These are phyloP conservation scores for Penicilliopsis zonata DNA, from an alignment of 495 filamentous ascomycete genomes.

Conservation along the genomic window DNA sequence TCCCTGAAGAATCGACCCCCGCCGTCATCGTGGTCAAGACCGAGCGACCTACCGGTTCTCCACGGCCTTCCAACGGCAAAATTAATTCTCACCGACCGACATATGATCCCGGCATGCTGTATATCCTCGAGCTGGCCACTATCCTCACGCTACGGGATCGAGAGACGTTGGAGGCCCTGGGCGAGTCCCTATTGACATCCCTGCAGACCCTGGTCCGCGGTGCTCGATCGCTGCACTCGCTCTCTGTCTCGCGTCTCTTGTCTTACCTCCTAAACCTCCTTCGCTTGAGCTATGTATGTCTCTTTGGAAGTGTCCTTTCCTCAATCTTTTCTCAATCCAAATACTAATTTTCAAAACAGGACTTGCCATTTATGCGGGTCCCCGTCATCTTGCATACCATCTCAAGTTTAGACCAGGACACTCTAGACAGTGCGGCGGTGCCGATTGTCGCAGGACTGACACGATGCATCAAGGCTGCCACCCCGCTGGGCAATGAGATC, in stretches of 20 bases:
- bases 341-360: slow-evolving; percentile 38
- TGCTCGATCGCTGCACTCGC: slow-evolving; percentile 61
- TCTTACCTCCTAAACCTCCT: slow-evolving; percentile 80
- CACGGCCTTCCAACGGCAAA: slow-evolving; percentile 29
- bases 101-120: slow-evolving; percentile 85
- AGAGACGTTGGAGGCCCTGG: slow-evolving; percentile 55
- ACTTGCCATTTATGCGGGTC: slow-evolving; percentile 80
- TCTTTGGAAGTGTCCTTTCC: not conserved
- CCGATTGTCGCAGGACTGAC: slow-evolving; percentile 68
- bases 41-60: slow-evolving; percentile 49
- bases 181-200: slow-evolving; percentile 65
- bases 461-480: slow-evolving; percentile 63
- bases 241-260: slow-evolving; percentile 68
- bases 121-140: slow-evolving; percentile 80
- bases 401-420: slow-evolving; percentile 69
- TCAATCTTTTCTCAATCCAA: not conserved
- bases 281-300: slow-evolving; percentile 72
- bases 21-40: slow-evolving; percentile 80
- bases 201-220: slow-evolving; percentile 74
- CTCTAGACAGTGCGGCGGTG: slow-evolving; percentile 61
- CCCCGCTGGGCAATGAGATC: slow-evolving; percentile 75
- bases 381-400: slow-evolving; percentile 90
- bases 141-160: slow-evolving; percentile 69
- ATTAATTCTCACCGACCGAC: slow-evolving; percentile 41
- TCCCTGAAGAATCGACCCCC: slow-evolving; percentile 75